Base-by-base conservation (phyloP, 257 asterid species). In the Capsicum chinense region DNA sequence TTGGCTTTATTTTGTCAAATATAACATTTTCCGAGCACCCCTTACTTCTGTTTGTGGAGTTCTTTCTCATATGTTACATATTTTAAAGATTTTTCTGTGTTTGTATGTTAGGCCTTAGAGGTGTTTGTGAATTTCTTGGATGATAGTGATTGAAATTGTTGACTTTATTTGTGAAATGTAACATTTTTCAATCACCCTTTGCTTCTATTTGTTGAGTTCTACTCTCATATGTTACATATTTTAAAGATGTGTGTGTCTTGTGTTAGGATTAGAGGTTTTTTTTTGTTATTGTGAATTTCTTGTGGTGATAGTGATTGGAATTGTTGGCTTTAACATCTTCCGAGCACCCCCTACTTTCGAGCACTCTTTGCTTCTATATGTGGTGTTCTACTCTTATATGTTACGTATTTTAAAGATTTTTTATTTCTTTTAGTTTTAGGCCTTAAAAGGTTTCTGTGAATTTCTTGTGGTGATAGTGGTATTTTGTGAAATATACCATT, bases 341-440 rank as follows among this genome's bases (percentile, higher is more conserved):
- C 5, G 37, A 56, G 33, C 67, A 33, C 76, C 85, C 33, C 33
- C 33, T 26, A 26, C 85, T 83, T 48, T 33, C 5, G 37, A 56
- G 33, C 67, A 33, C 76, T 83, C 47, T 82, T 87, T 85, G 44
- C 86, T 52, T 79, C 54, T 9, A n/a, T 79, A 58, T 58, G 54
- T 79, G 42, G 56, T 57, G 16, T 58, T 79, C 17, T 79, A n/a
- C 19, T 39, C 70, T 63, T 39, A 47, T 58, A 37, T n/a, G 8
- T 52, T 76, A 19, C 9, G 21, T 33, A 63, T 10, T 7, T 44
- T 8, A 44, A 42, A 16, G 52, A 7, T 44, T 5, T 8, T 39
- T 8, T 70, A 16, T 71, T 9, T 26, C 33, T 71, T 44, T 17
- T 9, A 10, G 37, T 44, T 44, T 71, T 44, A 71, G 14, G 57